Evolutionary conservation across 257 asterid genomes (phyloP), one percentile per base, ranked within the genome.

Genomic region (Solanum sejunctum): DNA sequence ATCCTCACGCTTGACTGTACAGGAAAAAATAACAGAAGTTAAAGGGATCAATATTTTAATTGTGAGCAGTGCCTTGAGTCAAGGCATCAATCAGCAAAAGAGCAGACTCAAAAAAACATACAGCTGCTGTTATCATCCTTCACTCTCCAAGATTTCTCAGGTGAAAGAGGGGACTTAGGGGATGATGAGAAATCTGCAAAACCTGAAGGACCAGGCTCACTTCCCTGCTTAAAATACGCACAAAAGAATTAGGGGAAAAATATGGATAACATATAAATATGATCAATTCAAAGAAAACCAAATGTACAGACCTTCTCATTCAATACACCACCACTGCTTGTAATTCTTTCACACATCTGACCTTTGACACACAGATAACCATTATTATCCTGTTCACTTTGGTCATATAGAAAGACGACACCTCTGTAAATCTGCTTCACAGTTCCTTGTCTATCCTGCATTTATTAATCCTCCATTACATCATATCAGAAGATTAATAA

Each of bases 391-490:
- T 89, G 90, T 85, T 88, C 94, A 78, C 63, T 85, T 89, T 92
- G 98, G 89, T 94, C 95, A 89, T 84, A 88, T 83, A 97, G 69
- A 89, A 95, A 95, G 84, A 97, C 83, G 41, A 91, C 69, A 67
- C 99, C 99, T 88, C 57, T 89, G 89, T 95, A 97, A 79, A 95
- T 95, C 86, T 91, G 93, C 89, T 97, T 97, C 41, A 97, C 92
- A 71, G 79, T 63, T 72, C 99, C 99, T 91, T 93, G 91, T 81
- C 88, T 94, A 85, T 91, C 99, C 99, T 95, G 97, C 88, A 89
- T 77, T 75, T 77, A 77, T 77, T 77, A 49, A 52, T 41, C 47
- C 82, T 32, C 21, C 47, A 26, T 77, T 77, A 51, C 63, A 51
- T 77, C 47, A 77, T 26, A 9, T 77, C 82, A 51, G 47, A 51